phyloP scores from a whole-genome alignment of 352 stramenopile genomes.

The Peronosclerospora sorghi region DNA sequence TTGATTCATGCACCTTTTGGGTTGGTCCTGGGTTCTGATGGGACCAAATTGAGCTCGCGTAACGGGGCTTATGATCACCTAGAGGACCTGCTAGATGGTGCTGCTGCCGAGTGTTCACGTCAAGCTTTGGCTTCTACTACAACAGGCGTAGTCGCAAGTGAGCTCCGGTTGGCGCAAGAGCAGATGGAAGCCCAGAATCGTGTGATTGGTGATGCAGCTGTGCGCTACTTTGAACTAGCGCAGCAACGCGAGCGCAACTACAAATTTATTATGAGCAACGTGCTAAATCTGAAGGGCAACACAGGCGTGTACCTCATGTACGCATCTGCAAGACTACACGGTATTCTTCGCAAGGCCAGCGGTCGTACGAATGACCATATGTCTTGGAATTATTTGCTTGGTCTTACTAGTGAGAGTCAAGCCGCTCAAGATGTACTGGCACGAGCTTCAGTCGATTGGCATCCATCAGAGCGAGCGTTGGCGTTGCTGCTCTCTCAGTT shows the following conservation, averaged over 20 bases:
- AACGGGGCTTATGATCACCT: slow-evolving; percentile 75
- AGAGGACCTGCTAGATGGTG: slow-evolving; percentile 58
- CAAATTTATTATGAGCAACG: slow-evolving; percentile 77
- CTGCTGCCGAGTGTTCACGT: slow-evolving; percentile 44
- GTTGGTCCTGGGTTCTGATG: slow-evolving; percentile 66
- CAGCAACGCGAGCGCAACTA: slow-evolving; percentile 80
- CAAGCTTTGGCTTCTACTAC: slow-evolving; percentile 37
- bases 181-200: slow-evolving; percentile 28
- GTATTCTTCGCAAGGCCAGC: slow-evolving; percentile 52
- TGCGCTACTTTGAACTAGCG: slow-evolving; percentile 77
- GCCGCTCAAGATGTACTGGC: slow-evolving; percentile 24
- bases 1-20: slow-evolving; percentile 67
- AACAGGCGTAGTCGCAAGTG: slow-evolving; percentile 13
- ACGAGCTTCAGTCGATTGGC: slow-evolving; percentile 40
- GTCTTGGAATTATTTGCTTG: slow-evolving; percentile 17
- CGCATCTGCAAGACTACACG: slow-evolving; percentile 56
- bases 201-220: slow-evolving; percentile 57
- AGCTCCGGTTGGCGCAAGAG: slow-evolving; percentile 15
- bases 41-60: slow-evolving; percentile 71
- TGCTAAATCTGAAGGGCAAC: slow-evolving; percentile 75
- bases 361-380: slow-evolving; percentile 12
- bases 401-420: slow-evolving; percentile 18
- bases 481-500: slow-evolving; percentile 71
- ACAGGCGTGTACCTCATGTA: slow-evolving; percentile 81
- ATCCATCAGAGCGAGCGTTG: slow-evolving; percentile 52